Evolutionary conservation across 495 filamentous ascomycete genomes (phyloP), one percentile per base, ranked within the genome.

Genomic region (Podospora bellae-mahoneyi): DNA sequence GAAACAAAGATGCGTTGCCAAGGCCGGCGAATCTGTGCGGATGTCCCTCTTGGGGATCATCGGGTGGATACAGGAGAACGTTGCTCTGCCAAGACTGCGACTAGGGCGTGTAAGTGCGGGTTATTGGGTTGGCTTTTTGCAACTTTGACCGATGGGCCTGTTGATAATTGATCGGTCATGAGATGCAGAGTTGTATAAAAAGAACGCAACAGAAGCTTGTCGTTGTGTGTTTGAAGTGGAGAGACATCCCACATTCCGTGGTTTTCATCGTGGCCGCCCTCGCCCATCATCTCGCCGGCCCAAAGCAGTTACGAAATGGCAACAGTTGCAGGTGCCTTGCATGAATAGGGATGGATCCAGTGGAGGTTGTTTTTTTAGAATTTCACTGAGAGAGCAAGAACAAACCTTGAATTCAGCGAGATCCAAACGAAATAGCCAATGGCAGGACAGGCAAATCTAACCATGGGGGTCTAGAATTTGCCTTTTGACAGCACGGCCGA

Each of bases 1-100:
- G 62, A 65, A 69, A 69, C 48, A 69, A 23, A 66, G 59, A 59
- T 60, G 65, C 60, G 28, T 20, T 20, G 69, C 69, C 69, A 70
- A 70, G 69, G 13, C 61, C 16, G 58, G 56, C 39, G 65, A 18
- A 44, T 66, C 39, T 32, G 39, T 26, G n/a, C 20, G 20, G 26
- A 32, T 44, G 27, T 62, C 59, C 23, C 18, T 28, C 27, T 62
- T 60, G 64, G 62, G 57, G 62, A 61, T 64, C 53, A 27, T n/a
- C 16, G 13, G 39, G 65, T 64, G 68, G 64, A 62, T 18, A 39
- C 65, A 57, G 15, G 13, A 39, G 23, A 39, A 39, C 53, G 53
- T 53, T 60, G 66, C 18, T n/a, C 23, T 60, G 66, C 62, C 67
- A 69, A 65, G 67, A 30, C 63, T 26, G 44, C 7, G 56, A 7